Base-by-base conservation (phyloP, 2,329 filamentous ascomycete species). In the Fusarium longipes region DNA sequence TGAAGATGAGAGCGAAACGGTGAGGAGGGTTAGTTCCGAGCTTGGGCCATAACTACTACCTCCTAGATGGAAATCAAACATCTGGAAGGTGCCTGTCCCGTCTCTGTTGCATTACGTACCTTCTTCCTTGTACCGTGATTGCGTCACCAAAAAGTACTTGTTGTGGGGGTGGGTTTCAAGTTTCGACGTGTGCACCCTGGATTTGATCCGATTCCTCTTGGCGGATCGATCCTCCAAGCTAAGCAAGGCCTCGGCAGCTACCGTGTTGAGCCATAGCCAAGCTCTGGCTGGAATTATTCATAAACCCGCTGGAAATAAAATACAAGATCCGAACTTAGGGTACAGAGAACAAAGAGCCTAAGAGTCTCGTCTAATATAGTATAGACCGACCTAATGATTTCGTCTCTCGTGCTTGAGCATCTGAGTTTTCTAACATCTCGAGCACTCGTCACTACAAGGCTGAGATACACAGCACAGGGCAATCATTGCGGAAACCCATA, bases 401-500 rank as follows among this genome's bases (percentile, higher is more conserved):
- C n/a, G n/a, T n/a, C n/a, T n/a, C n/a, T n/a, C n/a, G n/a, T n/a
- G n/a, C n/a, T n/a, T n/a, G n/a, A n/a, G n/a, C n/a, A n/a, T n/a
- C n/a, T n/a, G n/a, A n/a, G n/a, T n/a, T n/a, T n/a, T n/a, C n/a
- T n/a, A n/a, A n/a, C n/a, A n/a, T n/a, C n/a, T n/a, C n/a, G n/a
- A n/a, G n/a, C n/a, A n/a, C n/a, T n/a, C n/a, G n/a, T n/a, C n/a
- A n/a, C n/a, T n/a, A n/a, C n/a, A n/a, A n/a, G n/a, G n/a, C 64
- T 71, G 40, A 58, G 71, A n/a, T 73, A 73, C 33, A 70, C 63
- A 10, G 69, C 69, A 2, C 64, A 70, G 48, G 69, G 70, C 11
- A 70, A 65, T 44, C 71, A 73, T 39, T 36, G 47, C 11, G 67
- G 71, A 7, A 52, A 67, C 57, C 69, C 71, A 11, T 73, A 72